Evolutionary conservation across 441 rosid species (phyloP).

Genomic region (Raphanus hybrid): DNA sequence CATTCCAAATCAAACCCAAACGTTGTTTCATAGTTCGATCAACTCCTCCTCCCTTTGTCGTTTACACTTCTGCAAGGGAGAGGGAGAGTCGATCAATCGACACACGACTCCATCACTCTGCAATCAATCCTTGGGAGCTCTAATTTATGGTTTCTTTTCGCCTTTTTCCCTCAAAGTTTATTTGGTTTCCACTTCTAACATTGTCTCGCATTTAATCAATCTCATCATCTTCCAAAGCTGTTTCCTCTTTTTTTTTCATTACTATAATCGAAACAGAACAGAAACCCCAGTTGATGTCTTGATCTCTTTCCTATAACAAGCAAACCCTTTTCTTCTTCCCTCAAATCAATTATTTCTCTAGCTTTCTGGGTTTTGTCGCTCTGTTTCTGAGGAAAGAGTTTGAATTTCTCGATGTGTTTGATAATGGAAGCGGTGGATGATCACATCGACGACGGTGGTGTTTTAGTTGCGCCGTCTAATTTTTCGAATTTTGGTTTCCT

Average conservation of each 20-base stretch:
- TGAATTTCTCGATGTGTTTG: slow-evolving; percentile 42
- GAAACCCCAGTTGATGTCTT: slow-evolving; percentile 13
- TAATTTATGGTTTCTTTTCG: too few relatives aligned
- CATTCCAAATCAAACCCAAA: too few relatives aligned
- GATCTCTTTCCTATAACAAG: background rate
- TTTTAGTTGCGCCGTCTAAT: slow-evolving; percentile 61
- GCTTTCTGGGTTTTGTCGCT: too few relatives aligned
- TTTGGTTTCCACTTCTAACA: too few relatives aligned
- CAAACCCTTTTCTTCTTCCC: background rate
- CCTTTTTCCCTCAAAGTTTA: too few relatives aligned
- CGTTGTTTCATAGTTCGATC: too few relatives aligned
- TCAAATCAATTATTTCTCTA: background rate
- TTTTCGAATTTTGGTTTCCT: slow-evolving; percentile 81
- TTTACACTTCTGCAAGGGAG: too few relatives aligned
- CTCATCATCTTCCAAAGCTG: slow-evolving; percentile 29
- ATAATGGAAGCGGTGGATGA: slow-evolving; percentile 33
- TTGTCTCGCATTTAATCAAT: too few relatives aligned
- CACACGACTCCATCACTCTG: too few relatives aligned
- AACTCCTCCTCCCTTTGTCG: too few relatives aligned
- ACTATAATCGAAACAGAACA: background rate
- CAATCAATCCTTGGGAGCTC: too few relatives aligned
- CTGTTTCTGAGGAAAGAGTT: background rate
- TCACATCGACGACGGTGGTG: slow-evolving; percentile 30
- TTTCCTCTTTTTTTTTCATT: slow-evolving; percentile 13
- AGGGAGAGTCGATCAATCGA: too few relatives aligned